Conservation (phyloP, 2,329 filamentous ascomycete genomes). For the Phaeosphaeriaceae sp. region DNA sequence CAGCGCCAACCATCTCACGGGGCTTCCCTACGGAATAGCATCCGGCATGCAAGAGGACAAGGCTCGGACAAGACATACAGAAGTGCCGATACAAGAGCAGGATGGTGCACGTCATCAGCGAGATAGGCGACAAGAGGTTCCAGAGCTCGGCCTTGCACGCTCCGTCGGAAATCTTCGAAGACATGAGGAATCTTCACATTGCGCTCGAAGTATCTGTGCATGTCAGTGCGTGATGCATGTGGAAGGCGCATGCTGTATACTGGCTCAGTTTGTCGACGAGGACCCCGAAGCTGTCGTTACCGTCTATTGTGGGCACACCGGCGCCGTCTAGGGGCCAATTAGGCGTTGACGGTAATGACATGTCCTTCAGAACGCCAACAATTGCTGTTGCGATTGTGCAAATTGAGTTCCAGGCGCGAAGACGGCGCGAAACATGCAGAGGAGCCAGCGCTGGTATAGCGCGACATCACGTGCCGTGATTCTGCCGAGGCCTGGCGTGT, state of each 20-base stretch:
- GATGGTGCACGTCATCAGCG: conserved; percentile 68
- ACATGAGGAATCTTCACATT: conserved; percentile 70
- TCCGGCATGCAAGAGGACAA: neutral
- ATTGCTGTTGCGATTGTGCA: conserved; percentile 6
- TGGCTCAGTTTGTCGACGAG: conserved; percentile 71
- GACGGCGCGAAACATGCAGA: neutral
- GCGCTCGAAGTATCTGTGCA: conserved; percentile 55
- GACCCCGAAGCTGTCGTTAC: conserved; percentile 67
- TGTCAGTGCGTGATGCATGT: conserved; percentile 21
- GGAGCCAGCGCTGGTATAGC: too few species aligned
- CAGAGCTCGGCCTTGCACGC: conserved; percentile 64
- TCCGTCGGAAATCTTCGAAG: conserved; percentile 76
- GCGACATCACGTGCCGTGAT: neutral
- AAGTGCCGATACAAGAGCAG: conserved; percentile 74
- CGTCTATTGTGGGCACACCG: conserved; percentile 64
- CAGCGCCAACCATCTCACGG: conserved; percentile 8
- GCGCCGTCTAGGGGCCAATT: conserved; percentile 35
- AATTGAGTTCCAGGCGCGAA: neutral
- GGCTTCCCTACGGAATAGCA: neutral
- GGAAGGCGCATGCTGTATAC: conserved; percentile 11
- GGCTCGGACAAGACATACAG: conserved; percentile 61
- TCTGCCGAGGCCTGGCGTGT: neutral
- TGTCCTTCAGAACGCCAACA: conserved; percentile 12
- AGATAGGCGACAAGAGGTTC: conserved; percentile 71
- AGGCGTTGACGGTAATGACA: conserved; percentile 39